A percentile compares a stretch with the other conserved stretches of the same genome.
Evolutionary conservation across 192 early-diverging fungal genomes (phyloP).

Genomic region (Coemansia sp.): DNA sequence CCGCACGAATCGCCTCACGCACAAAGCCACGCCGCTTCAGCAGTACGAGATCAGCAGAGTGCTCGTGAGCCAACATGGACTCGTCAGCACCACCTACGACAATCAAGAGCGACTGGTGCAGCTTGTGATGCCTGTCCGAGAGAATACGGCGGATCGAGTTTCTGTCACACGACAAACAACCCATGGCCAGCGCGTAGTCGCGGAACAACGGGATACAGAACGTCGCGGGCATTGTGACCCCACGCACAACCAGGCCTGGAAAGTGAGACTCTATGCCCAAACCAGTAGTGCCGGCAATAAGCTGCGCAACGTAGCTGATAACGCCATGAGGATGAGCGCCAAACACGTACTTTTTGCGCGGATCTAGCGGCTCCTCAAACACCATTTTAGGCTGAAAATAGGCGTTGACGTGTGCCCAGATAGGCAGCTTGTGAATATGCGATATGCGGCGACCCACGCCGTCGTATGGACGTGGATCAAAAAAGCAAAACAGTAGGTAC

Average conservation of each 20-base stretch:
- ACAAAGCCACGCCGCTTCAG: conserved; percentile 88
- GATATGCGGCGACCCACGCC: conserved; percentile 70
- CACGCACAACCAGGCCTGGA: conserved; percentile 76
- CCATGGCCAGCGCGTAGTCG: conserved; percentile 79
- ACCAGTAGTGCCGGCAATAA: conserved; percentile 83
- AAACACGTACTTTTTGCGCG: conserved; percentile 85
- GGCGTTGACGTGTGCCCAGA: conserved; percentile 80
- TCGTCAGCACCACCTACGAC: conserved; percentile 94
- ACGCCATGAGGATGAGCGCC: conserved; percentile 92
- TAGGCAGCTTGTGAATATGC: conserved; percentile 50
- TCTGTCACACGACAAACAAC: conserved; percentile 76
- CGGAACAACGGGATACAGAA: conserved; percentile 88
- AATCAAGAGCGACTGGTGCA: conserved; percentile 62
- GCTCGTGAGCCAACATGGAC: conserved; percentile 69
- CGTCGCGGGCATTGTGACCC: conserved; percentile 82
- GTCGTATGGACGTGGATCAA: conserved; percentile 77
- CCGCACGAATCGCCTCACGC: conserved; percentile 81
- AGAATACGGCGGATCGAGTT: conserved; percentile 79
- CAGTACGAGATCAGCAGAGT: conserved; percentile 69
- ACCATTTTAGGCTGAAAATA: conserved; percentile 82
- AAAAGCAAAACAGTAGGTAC: conserved; percentile 76
- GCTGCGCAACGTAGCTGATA: conserved; percentile 80
- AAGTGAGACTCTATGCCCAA: conserved; percentile 71
- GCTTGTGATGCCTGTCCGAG: conserved; percentile 62
- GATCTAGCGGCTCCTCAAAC: conserved; percentile 85